Evolutionary conservation across 208 protist genomes (phyloP), one percentile per base, ranked within the genome.

Genomic region (Leptomonas seymouri): DNA sequence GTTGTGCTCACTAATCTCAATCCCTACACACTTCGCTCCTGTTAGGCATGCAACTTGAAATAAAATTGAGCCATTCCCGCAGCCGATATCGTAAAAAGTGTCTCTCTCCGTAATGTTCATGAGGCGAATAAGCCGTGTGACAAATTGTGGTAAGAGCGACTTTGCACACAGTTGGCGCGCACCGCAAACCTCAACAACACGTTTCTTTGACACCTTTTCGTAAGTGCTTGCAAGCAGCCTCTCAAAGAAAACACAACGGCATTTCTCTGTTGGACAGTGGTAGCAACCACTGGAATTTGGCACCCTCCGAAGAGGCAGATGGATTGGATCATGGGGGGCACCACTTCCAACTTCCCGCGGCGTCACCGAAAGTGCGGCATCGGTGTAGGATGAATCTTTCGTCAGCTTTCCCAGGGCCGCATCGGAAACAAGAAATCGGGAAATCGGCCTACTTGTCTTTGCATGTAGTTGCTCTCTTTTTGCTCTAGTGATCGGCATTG

Each of bases 31-130:
- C 42, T 83, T 80, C 5, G 76, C 82, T 1, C 90, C 90, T 6
- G 90, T 95, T 53, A 85, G 45, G 20, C 72, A 74, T 3, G 87
- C 90, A 11, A 95, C 85, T 59, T 95, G 90, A 73, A 95, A 93
- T 12, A 95, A 56, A 21, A 95, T 82, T 42, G 85, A 92, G 31
- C 90, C 90, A 65, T 93, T 94, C 0, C 89, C 91, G 45, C 91
- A 93, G 1, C 88, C 88, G 44, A 93, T 81, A 64, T 97, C 89
- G 56, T 89, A 94, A 62, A 97, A 94, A 0, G 76, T 80, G 28
- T 91, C 86, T 3, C 62, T 28, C 27, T 72, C 46, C 27, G 77
- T 54, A 2, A 93, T 80, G 2, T 81, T 80, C 21, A 86, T 67
- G 2, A 91, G 34, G 0, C 79, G 74, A 23, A 89, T 67, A 1